phyloP scores from a whole-genome alignment of 768 basidiomycete species.

The Phaeolepiota aurea region DNA sequence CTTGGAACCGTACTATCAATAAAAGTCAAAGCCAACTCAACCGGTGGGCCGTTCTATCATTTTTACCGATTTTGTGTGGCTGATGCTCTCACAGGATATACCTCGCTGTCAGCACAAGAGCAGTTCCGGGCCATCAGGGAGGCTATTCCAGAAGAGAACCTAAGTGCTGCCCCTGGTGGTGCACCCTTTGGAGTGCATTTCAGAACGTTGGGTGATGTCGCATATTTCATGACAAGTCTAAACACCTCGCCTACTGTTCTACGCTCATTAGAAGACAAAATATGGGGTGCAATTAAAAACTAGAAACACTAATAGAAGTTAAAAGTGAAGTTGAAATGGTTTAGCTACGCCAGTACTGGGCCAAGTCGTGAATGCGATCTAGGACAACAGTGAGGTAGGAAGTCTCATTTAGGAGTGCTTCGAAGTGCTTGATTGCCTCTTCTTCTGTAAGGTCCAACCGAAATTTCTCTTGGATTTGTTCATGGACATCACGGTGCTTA shows the following conservation, averaged over 20 bases:
- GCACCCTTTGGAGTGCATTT: conserved; percentile 68
- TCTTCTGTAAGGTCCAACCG: conserved; percentile 90
- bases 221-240: conserved; percentile 89
- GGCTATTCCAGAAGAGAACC: conserved; percentile 7
- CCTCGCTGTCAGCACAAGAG: conserved; percentile 56
- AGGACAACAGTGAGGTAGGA: conserved; percentile 90
- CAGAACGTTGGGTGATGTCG: conserved; percentile 83
- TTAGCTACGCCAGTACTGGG: conserved; percentile 82
- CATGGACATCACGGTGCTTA: conserved; percentile 81
- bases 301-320: conserved; percentile 6
- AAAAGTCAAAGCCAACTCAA: conserved; percentile 50
- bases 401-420: conserved; percentile 87
- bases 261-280: conserved; percentile 53
- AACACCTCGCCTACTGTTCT: conserved; percentile 54
- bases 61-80: background rate
- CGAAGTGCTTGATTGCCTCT: conserved; percentile 96
- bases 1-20: conserved; percentile 82
- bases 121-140: conserved; percentile 45
- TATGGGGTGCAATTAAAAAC: conserved; percentile 31
- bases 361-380: conserved; percentile 88
- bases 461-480: conserved; percentile 95
- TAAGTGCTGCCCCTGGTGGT: conserved; percentile 41
- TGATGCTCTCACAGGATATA: conserved; percentile 31
- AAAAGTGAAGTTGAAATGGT: too few relatives aligned
- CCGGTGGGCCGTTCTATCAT: conserved; percentile 31